Evolutionary conservation across 768 basidiomycete genomes (phyloP).

Genomic region (Rhodotorula paludigena): DNA sequence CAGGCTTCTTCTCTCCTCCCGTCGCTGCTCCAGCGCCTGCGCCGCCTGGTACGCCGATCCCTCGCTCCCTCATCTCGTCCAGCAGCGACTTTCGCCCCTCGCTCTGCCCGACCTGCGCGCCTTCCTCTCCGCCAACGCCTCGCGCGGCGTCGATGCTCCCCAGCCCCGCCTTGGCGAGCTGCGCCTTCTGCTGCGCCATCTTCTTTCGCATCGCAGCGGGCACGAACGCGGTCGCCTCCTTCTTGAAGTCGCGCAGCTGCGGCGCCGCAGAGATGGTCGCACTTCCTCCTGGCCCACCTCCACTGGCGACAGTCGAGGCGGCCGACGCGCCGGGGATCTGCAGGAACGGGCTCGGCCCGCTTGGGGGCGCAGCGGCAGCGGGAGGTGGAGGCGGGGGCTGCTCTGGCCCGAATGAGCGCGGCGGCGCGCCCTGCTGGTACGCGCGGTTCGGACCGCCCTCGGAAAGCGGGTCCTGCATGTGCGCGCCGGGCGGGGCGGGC

Average conservation of each 20-base stretch:
- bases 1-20: not conserved
- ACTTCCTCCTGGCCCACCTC: conserved; percentile 45
- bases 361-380: not conserved
- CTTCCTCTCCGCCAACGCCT: not conserved
- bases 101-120: not conserved
- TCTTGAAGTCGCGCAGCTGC: conserved; percentile 84
- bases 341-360: not conserved
- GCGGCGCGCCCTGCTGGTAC: conserved; percentile 27
- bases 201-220: conserved; percentile 69
- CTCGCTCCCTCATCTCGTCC: conserved; percentile 17
- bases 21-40: not conserved
- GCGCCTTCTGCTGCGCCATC: conserved; percentile 23
- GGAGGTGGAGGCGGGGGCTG: conserved; percentile 3
- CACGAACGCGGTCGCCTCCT: conserved; percentile 88
- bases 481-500: conserved; percentile 9
- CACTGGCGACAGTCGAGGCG: conserved; percentile 16
- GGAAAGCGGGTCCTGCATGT: conserved; percentile 24
- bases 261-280: conserved; percentile 81
- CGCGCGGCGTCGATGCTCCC: conserved; percentile 16
- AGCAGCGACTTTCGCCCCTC: conserved; percentile 3
- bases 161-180: conserved; percentile 14
- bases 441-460: conserved; percentile 19
- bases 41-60: conserved; percentile 7
- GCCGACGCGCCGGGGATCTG: not conserved
- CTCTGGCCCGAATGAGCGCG: not conserved